phyloP scores from a whole-genome alignment of 176 grass and related monocot species.

The Pontederia paniculata region DNA sequence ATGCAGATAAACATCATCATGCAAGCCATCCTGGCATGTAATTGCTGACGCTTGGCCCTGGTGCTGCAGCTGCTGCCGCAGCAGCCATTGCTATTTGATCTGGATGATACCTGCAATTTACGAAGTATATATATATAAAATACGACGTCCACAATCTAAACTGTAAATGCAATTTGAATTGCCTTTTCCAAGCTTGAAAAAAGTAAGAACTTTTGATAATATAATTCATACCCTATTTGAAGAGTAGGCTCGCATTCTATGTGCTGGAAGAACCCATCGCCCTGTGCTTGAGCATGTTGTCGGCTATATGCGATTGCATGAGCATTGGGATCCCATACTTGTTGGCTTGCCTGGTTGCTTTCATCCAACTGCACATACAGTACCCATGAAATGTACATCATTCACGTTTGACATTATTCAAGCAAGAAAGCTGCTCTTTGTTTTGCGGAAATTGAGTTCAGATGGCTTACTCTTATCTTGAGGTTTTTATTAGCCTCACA shows the following conservation, averaged over 20 bases:
- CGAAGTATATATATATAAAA: background rate
- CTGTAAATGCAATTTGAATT: conserved; percentile 3
- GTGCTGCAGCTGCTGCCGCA: conserved; percentile 2
- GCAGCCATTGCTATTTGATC: conserved; percentile 38
- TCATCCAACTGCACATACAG: conserved; percentile 53
- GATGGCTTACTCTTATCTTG: conserved; percentile 43
- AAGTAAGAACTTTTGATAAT: too few relatives aligned
- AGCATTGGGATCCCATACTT: conserved; percentile 54
- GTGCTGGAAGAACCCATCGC: conserved; percentile 72
- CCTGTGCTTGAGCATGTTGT: conserved; percentile 39
- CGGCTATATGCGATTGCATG: conserved; percentile 55
- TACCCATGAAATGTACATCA: conserved; percentile 6
- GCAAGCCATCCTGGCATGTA: conserved; percentile 80
- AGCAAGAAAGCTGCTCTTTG: background rate
- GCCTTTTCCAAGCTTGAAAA: background rate
- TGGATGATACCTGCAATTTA: conserved; percentile 36
- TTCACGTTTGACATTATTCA: conserved; percentile 51
- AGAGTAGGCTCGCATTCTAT: conserved; percentile 74
- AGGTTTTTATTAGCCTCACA: conserved; percentile 63
- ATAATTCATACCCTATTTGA: conserved; percentile 50
- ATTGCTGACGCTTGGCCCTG: conserved; percentile 47
- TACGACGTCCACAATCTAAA: background rate
- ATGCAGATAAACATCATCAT: conserved; percentile 7
- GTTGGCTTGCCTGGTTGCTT: conserved; percentile 45
- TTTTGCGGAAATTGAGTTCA: background rate